Percentiles rank a stretch among this genome's conserved stretches.
phyloP scores from a whole-genome alignment of 2,329 filamentous ascomycete species.

The Alternaria sp. region DNA sequence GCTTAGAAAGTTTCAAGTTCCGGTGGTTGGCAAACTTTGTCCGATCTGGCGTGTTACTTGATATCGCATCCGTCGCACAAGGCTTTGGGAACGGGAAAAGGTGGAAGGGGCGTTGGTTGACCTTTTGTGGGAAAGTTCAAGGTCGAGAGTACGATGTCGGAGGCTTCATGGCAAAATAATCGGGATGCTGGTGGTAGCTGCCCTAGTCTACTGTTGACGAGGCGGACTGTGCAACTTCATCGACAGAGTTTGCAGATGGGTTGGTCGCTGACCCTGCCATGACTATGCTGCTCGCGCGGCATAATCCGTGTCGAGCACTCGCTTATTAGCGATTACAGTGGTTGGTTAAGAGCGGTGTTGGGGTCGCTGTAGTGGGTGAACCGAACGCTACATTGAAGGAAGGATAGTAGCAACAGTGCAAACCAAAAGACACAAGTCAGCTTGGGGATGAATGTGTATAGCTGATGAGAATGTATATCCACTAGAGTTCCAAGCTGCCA shows the following conservation, averaged over 20 bases:
- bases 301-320: no score
- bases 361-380: no score
- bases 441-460: background rate
- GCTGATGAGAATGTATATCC: background rate
- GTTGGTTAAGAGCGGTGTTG: no score
- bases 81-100: background rate
- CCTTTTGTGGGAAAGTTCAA: background rate
- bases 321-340: background rate
- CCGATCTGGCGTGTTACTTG: background rate
- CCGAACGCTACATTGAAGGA: background rate
- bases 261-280: background rate
- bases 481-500: background rate
- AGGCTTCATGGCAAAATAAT: background rate
- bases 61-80: background rate
- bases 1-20: background rate
- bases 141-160: background rate
- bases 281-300: background rate
- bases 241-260: no score
- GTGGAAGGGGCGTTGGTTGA: background rate
- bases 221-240: no score
- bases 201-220: background rate
- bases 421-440: background rate
- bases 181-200: background rate
- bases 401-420: background rate
- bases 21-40: background rate